These are phyloP conservation scores for Biscogniauxia mediterranea DNA, from an alignment of 2,329 filamentous ascomycete genomes.

Conservation along the genomic window DNA sequence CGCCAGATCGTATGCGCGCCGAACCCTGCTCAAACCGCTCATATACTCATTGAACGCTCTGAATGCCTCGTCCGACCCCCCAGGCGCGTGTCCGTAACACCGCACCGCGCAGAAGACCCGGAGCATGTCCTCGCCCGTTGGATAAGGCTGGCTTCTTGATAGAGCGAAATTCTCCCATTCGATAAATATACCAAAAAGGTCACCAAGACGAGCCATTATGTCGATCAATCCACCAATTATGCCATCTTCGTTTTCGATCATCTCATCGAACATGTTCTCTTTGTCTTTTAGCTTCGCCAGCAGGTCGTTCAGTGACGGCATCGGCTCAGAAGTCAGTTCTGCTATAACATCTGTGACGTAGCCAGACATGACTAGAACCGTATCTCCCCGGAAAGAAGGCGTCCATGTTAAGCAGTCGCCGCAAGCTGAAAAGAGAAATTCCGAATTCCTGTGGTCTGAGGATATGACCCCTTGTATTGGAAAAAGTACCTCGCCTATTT, in stretches of 20 bases:
- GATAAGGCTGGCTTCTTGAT: not conserved
- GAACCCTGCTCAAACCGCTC: not conserved
- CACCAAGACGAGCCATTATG: not conserved
- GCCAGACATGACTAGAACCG: not conserved
- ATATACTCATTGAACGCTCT: constrained; percentile 2
- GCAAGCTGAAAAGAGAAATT: not conserved
- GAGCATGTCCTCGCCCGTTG: not conserved
- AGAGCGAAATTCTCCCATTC: constrained; percentile 2
- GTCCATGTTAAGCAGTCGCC: no score
- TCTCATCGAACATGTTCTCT: not conserved
- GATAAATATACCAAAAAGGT: not conserved
- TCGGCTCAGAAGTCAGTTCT: no score
- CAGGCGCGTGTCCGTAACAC: not conserved
- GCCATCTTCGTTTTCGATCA: no score
- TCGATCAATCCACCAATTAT: no score
- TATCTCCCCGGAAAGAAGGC: not conserved
- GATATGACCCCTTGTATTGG: no score
- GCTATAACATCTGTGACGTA: not conserved
- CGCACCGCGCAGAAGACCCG: not conserved
- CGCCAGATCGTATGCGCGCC: not conserved
- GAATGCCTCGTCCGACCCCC: not conserved
- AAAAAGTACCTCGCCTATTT: not conserved
- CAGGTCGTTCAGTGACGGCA: no score
- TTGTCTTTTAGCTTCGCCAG: no score
- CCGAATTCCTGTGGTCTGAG: no score